Base-by-base conservation (phyloP, 495 filamentous ascomycete species). In the Physcia stellaris region DNA sequence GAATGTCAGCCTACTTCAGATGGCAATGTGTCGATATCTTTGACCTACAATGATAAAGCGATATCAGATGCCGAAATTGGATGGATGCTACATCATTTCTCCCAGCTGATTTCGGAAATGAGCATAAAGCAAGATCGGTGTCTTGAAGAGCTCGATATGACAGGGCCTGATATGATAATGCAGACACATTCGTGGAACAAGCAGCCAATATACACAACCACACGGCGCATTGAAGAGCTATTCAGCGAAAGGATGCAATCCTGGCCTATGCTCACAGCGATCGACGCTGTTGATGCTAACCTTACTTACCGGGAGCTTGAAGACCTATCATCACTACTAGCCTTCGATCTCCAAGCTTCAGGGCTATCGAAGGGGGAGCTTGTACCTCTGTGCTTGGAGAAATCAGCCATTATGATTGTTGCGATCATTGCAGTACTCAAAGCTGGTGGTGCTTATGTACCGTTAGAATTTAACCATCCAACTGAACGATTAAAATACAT, bases 381-480 rank as follows among this genome's bases (percentile, higher is more conserved):
- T 2, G 29, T 32, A 11, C 29, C 29, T 11, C 11, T 32, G 29
- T 32, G 29, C 5, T 17, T 32, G 18, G 13, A 15, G 29, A 32
- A 32, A 32, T 15, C n/a, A n/a, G n/a, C n/a, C n/a, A n/a, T n/a
- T n/a, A 55, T 56, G 17, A 53, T 62, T 18, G 55, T 70, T 6
- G 52, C 55, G n/a, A 64, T 67, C 37, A 49, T 70, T 2, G 60
- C 48, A 9, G 48, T 69, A 20, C 39, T 68, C 39, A 65, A 66
- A 41, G 60, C 60, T 4, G 67, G 67, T 10, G 63, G 51, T 11
- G 60, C 61, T 5, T 62, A 49, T 35, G 51, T 66, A 1, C 52
- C 56, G 4, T 40, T 71, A 2, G 64, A 68, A 39, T 51, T 58
- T 10, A 38, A 42, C 13, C 46, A 60, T 39, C 64, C 64, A 0